Evolutionary conservation across 305 asterid species (phyloP).

Genomic region (Rubia peregrina): DNA sequence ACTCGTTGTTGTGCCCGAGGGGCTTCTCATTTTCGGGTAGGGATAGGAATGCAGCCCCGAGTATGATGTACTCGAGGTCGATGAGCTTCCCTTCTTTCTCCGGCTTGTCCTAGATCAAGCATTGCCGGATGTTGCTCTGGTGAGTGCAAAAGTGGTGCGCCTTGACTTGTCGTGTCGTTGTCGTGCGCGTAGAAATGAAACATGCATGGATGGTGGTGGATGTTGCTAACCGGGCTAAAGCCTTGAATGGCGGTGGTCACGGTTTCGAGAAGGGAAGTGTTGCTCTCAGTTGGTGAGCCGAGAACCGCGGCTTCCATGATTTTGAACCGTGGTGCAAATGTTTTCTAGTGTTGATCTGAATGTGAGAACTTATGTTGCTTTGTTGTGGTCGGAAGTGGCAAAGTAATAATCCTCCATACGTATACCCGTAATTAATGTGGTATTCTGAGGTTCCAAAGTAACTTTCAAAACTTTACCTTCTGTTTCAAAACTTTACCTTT

Average conservation of each 20-base stretch:
- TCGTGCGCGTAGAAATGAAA: slow-evolving; percentile 82
- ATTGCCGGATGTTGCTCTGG: slow-evolving; percentile 76
- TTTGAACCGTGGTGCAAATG: background rate
- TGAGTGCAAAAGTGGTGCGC: slow-evolving; percentile 86
- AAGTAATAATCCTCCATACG: too few species aligned
- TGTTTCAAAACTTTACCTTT: too few species aligned
- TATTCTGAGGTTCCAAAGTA: too few species aligned
- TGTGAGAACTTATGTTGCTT: background rate
- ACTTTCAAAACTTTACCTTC: too few species aligned
- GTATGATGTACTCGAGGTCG: slow-evolving; percentile 61
- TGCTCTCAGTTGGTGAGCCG: slow-evolving; percentile 51
- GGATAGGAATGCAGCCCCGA: slow-evolving; percentile 48
- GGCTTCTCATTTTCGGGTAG: slow-evolving; percentile 68
- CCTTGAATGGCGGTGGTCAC: slow-evolving; percentile 72
- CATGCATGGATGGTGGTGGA: slow-evolving; percentile 96
- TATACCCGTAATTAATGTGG: too few species aligned
- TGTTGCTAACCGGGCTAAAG: slow-evolving; percentile 69
- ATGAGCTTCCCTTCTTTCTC: slow-evolving; percentile 56
- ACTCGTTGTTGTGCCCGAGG: slow-evolving; percentile 77
- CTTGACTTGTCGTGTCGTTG: slow-evolving; percentile 83
- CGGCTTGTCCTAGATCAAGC: slow-evolving; percentile 65
- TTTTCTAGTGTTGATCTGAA: background rate
- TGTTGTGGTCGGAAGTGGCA: too few species aligned
- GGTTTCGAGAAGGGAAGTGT: slow-evolving; percentile 53
- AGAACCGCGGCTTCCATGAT: slow-evolving; percentile 31